Base-by-base conservation (phyloP, 139 green algal genomes). In the Chlamydomonas applanata region DNA sequence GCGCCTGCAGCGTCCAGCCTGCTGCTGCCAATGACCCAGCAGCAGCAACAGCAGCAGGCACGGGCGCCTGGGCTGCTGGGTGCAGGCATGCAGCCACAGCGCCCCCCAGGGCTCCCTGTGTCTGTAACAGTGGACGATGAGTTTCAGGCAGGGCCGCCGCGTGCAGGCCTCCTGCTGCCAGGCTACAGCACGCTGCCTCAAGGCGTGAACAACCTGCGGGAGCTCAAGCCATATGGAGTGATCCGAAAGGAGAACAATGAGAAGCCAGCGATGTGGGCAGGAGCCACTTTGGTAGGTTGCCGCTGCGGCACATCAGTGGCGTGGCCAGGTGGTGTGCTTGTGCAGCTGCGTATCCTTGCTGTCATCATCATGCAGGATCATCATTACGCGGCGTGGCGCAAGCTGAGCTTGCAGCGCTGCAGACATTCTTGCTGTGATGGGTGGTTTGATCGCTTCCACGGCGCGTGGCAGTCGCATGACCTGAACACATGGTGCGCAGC, bases 231-330 rank as follows among this genome's bases (percentile, higher is more conserved):
- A 16, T 86, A 81, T 53, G 46, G 2, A 13, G 52, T 81, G 20
- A 71, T 77, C 36, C 81, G 80, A 20, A 88, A 88, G 71, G 87
- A 88, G 46, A 90, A 86, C 79, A 72, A 40, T 4, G 73, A 75
- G 16, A 69, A 73, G 16, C 36, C 85, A 9, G 56, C 27, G 1
- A 19, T 33, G 19, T 87, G 85, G 85, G 69, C 69, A 71, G 45
- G 75, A 17, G 62, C 73, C 25, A 72, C 65, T 27, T 53, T 73
- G 67, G 67, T 73, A 29, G 22, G 67, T 72, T 17, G 27, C 3
- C 17, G 56, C 19, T 32, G 27, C 16, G 7, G n/a, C 59, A 34
- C n/a, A 29, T 33, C 54, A 33, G 54, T 62, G 54, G 9, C 13
- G n/a, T n/a, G n/a, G n/a, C n/a, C n/a, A n/a, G n/a, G n/a, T n/a